Evolutionary conservation across 2,329 filamentous ascomycete species (phyloP).

Genomic region (Diplodia corticola): DNA sequence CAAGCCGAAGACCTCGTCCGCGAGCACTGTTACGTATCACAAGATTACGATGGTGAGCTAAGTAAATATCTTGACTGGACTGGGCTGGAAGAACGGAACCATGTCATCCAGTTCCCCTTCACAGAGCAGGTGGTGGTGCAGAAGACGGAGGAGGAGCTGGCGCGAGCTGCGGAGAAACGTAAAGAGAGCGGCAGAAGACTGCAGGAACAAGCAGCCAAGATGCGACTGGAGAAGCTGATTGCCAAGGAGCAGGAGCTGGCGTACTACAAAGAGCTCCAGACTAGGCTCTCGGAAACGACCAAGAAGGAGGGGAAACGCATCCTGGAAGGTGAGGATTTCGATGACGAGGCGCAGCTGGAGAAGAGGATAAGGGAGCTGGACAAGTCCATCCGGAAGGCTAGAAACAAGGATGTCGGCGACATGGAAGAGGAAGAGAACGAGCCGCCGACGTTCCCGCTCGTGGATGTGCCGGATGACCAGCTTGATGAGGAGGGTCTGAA

Average conservation of each 20-base stretch:
- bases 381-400: slow-evolving; percentile 81
- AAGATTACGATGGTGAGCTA: slow-evolving; percentile 79
- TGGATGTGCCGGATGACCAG: slow-evolving; percentile 88
- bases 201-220: slow-evolving; percentile 95
- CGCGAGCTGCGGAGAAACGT: slow-evolving; percentile 85
- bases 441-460: slow-evolving; percentile 79
- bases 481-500: slow-evolving; percentile 90
- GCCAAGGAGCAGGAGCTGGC: slow-evolving; percentile 94
- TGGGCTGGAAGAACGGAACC: slow-evolving; percentile 83
- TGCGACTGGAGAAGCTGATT: slow-evolving; percentile 92
- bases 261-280: slow-evolving; percentile 84
- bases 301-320: slow-evolving; percentile 90
- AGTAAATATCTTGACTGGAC: slow-evolving; percentile 82
- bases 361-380: slow-evolving; percentile 86
- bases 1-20: slow-evolving; percentile 86
- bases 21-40: slow-evolving; percentile 87
- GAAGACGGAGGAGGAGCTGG: slow-evolving; percentile 93
- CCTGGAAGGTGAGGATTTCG: slow-evolving; percentile 86
- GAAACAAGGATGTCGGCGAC: slow-evolving; percentile 89
- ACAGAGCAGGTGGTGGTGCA: slow-evolving; percentile 87
- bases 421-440: slow-evolving; percentile 75
- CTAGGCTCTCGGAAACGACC: slow-evolving; percentile 65
- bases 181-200: slow-evolving; percentile 89
- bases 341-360: slow-evolving; percentile 84
- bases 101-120: slow-evolving; percentile 88